Evolutionary conservation across 768 basidiomycete species (phyloP).

Genomic region (Rhizopogon vulgaris): DNA sequence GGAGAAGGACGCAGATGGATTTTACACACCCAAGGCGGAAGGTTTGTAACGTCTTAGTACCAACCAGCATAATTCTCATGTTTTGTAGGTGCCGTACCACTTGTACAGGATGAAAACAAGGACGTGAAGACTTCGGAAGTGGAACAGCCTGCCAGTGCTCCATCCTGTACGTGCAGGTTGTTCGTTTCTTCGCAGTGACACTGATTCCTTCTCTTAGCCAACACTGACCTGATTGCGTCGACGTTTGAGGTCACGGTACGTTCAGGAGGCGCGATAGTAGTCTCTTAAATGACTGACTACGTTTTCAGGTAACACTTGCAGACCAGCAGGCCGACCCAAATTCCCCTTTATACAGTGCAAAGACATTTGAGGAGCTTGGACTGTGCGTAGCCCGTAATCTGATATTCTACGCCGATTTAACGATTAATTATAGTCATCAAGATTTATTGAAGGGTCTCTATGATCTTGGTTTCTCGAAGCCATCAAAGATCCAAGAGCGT

Average conservation of each 20-base stretch:
- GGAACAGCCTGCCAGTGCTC: conserved; percentile 6
- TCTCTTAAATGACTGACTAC: conserved; percentile 4
- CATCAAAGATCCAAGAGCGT: conserved; percentile 97
- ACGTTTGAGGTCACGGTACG: conserved; percentile 78
- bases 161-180: conserved; percentile 15
- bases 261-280: neutral
- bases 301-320: conserved; percentile 80
- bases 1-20: conserved; percentile 78
- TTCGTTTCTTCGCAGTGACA: neutral
- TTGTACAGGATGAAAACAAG: conserved; percentile 24
- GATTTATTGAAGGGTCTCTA: conserved; percentile 93
- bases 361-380: conserved; percentile 93
- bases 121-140: conserved; percentile 16
- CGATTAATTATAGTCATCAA: conserved; percentile 46
- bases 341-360: conserved; percentile 91
- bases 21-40: conserved; percentile 51
- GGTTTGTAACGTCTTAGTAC: conserved; percentile 27
- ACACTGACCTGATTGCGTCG: conserved; percentile 67
- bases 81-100: conserved; percentile 13
- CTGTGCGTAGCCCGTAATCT: conserved; percentile 49
- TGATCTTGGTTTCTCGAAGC: conserved; percentile 93
- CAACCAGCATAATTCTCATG: neutral
- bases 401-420: neutral
- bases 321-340: conserved; percentile 95
- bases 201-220: conserved; percentile 11